Conservation (phyloP, 371 early-diverging fungal genomes). For the Funneliformis caledonium region DNA sequence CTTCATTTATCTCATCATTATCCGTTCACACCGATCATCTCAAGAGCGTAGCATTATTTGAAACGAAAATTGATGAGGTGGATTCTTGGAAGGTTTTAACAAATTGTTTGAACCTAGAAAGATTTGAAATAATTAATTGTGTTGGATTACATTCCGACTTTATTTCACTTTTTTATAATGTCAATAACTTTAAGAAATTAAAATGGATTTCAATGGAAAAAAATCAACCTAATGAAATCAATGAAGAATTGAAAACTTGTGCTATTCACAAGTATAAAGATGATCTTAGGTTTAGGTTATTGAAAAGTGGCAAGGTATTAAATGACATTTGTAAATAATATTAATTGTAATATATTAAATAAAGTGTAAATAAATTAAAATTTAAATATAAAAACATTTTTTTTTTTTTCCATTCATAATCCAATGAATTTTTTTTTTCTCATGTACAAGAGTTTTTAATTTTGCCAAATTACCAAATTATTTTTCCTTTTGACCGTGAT, state of each 20-base stretch:
- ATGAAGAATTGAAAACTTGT: not conserved
- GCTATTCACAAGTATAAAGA: not conserved
- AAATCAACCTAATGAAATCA: not conserved
- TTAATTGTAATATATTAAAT: too few species aligned
- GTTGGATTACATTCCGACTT: not conserved
- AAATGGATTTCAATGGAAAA: not conserved
- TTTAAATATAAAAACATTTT: too few species aligned
- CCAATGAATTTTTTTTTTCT: too few species aligned
- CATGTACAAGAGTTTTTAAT: too few species aligned
- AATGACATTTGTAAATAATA: too few species aligned
- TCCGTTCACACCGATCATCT: not conserved
- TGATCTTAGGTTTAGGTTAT: not conserved
- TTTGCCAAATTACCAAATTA: too few species aligned
- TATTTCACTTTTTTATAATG: not conserved
- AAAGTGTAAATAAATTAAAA: too few species aligned
- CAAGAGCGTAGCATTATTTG: not conserved
- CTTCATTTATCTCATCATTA: not conserved
- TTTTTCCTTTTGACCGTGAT: too few species aligned
- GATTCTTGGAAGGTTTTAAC: not conserved
- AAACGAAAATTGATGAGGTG: not conserved
- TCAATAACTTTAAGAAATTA: not conserved
- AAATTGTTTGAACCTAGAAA: not conserved
- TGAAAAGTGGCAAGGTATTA: not conserved
- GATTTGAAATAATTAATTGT: slow-evolving; percentile 4
- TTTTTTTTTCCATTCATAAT: too few species aligned